These are phyloP conservation scores for Kokia cookei DNA, from an alignment of 441 rosid species.

Conservation along the genomic window DNA sequence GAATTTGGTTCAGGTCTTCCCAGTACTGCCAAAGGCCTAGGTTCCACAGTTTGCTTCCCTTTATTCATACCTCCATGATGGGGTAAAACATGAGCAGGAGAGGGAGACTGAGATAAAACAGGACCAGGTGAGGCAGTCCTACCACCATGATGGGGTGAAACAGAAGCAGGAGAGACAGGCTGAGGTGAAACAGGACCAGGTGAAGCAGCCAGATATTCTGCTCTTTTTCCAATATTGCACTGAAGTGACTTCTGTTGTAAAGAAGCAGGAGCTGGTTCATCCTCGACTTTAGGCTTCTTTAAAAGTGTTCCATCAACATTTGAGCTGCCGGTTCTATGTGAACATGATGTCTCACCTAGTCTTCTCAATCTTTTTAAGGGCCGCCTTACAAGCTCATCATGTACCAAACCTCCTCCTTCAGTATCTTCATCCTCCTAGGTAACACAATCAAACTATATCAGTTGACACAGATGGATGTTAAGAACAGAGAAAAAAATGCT, in stretches of 20 bases:
- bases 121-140: neutral
- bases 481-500: slow-evolving; percentile 6
- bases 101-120: neutral
- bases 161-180: neutral
- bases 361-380: slow-evolving; percentile 67
- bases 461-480: neutral
- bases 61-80: slow-evolving; percentile 8
- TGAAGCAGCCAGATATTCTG: slow-evolving; percentile 4
- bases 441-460: slow-evolving; percentile 10
- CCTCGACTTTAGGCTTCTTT: slow-evolving; percentile 31
- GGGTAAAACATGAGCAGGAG: slow-evolving; percentile 10
- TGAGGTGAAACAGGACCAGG: neutral
- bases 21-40: slow-evolving; percentile 13
- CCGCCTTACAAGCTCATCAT: slow-evolving; percentile 36
- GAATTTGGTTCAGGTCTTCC: slow-evolving; percentile 15
- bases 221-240: slow-evolving; percentile 3
- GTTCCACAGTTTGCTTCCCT: slow-evolving; percentile 24
- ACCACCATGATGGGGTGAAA: slow-evolving; percentile 7
- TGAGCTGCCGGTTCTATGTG: slow-evolving; percentile 18
- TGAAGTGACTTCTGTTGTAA: neutral
- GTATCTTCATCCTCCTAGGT: slow-evolving; percentile 30
- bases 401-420: slow-evolving; percentile 40
- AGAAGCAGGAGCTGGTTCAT: slow-evolving; percentile 14
- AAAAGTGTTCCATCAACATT: slow-evolving; percentile 18
- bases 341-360: slow-evolving; percentile 29